Base-by-base conservation (phyloP, 2,329 filamentous ascomycete species). In the Arthrobotrys sphaeroides region DNA sequence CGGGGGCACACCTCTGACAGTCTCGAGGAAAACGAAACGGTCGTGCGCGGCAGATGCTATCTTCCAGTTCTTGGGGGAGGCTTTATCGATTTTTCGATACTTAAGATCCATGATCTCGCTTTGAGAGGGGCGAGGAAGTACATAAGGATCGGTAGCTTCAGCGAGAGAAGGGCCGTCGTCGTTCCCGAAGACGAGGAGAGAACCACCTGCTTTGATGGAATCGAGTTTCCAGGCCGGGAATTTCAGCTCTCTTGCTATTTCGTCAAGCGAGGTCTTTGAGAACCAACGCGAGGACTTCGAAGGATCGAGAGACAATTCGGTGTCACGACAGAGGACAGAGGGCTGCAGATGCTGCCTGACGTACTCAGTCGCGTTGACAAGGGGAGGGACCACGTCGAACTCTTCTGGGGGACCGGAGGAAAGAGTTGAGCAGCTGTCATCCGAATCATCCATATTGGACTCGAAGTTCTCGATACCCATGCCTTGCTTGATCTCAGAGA, bases 191-290 rank as follows among this genome's bases (percentile, higher is more conserved):
- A 28, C 6, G 12, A 51, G 12, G 1, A 53, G 16, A 16, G 40
- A 38, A 1, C 61, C 61, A 1, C 61, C 53, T 3, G 10, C 12
- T 40, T 36, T 61, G 24, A 66, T 53, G 9, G 69, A 73, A 12
- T 60, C 53, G 4, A 61, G 28, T 16, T 73, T 73, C 69, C 69
- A 73, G 1, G 33, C 7, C 7, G 69, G 42, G 22, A 49, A 47
- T 20, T 22, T 26, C 2, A 24, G 24, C 18, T 59, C 20, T 9
- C 6, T 33, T 1, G 59, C 31, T 6, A 72, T 24, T 3, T 28
- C 5, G 5, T 43, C 10, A 10, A 73, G 31, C 7, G 31, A 22
- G 1, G 16, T 18, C 13, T 7, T 55, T 9, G 16, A 16, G 3
- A 38, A 16, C 22, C 3, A 55, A n/a, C 6, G 7, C 12, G 13